These are phyloP conservation scores for Nakazawaea peltata DNA, from an alignment of 805 yeast species.

Conservation along the genomic window DNA sequence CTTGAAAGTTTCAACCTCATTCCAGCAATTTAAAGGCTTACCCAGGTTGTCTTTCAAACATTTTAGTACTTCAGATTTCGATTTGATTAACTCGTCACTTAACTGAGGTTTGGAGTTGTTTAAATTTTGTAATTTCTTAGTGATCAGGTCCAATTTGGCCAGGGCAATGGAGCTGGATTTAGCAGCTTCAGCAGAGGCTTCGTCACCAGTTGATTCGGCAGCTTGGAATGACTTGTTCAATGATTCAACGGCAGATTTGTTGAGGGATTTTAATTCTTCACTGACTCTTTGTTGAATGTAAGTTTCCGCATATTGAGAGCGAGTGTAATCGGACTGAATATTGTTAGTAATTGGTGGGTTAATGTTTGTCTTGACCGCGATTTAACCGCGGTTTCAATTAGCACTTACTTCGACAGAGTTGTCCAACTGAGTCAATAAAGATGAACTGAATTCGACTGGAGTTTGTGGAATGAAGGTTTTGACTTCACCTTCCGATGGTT, in stretches of 20 bases:
- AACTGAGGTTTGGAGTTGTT: slow-evolving; percentile 19
- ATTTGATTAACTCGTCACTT: slow-evolving; percentile 31
- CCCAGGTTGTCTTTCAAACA: slow-evolving; percentile 61
- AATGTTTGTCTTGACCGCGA: no score
- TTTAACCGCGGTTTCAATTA: no score
- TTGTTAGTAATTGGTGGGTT: slow-evolving; percentile 1
- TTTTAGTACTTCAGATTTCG: slow-evolving; percentile 41
- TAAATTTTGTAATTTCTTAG: slow-evolving; percentile 23
- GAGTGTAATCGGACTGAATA: slow-evolving; percentile 48
- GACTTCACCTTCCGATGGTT: slow-evolving; percentile 38
- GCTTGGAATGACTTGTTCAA: slow-evolving; percentile 45
- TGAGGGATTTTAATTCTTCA: slow-evolving; percentile 45
- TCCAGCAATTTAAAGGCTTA: slow-evolving; percentile 74
- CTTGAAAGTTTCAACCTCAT: slow-evolving; percentile 65
- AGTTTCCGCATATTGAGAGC: slow-evolving; percentile 61
- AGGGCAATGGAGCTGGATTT: slow-evolving; percentile 19
- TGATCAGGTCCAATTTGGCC: slow-evolving; percentile 25
- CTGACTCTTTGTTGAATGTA: slow-evolving; percentile 60
- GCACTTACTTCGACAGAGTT: slow-evolving; percentile 42
- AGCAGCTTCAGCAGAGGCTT: slow-evolving; percentile 20
- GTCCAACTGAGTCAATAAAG: slow-evolving; percentile 57
- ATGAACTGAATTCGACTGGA: slow-evolving; percentile 60
- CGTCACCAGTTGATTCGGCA: slow-evolving; percentile 23
- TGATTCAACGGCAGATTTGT: slow-evolving; percentile 39
- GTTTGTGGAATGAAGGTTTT: slow-evolving; percentile 61